phyloP scores from a whole-genome alignment of 345 rosid species.

The Eucalyptus guilfoylei region DNA sequence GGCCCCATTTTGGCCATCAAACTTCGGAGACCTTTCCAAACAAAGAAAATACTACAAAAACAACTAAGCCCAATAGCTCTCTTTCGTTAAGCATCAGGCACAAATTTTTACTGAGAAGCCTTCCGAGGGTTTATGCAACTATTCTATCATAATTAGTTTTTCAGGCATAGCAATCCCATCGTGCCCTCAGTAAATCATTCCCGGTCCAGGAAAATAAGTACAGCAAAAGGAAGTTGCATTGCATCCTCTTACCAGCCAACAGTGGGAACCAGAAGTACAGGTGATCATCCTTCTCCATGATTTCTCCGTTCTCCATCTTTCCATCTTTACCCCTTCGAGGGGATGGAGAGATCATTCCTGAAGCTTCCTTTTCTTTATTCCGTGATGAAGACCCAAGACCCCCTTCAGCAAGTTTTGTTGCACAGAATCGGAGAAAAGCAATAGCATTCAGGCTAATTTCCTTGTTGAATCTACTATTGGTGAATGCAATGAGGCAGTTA shows the following conservation, averaged over 20 bases:
- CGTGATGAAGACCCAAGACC: conserved; percentile 60
- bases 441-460: conserved; percentile 92
- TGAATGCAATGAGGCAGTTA: conserved; percentile 92
- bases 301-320: conserved; percentile 55
- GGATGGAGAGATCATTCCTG: conserved; percentile 38
- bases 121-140: background rate
- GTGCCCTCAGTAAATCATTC: background rate
- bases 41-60: background rate
- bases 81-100: background rate
- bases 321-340: conserved; percentile 38
- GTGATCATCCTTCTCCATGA: conserved; percentile 58
- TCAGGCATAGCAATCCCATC: background rate
- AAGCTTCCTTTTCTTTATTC: conserved; percentile 54
- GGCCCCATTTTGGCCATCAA: background rate
- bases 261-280: conserved; percentile 95
- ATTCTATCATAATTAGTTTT: background rate
- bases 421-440: conserved; percentile 90
- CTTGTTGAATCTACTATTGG: conserved; percentile 88
- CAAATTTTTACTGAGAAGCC: background rate
- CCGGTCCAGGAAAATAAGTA: background rate
- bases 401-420: conserved; percentile 93
- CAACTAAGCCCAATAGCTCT: background rate
- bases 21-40: background rate
- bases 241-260: conserved; percentile 70
- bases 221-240: background rate